Percentiles rank a stretch among this genome's conserved stretches.
phyloP scores from a whole-genome alignment of 371 early-diverging fungal genomes.

The Mucor plumbeus region DNA sequence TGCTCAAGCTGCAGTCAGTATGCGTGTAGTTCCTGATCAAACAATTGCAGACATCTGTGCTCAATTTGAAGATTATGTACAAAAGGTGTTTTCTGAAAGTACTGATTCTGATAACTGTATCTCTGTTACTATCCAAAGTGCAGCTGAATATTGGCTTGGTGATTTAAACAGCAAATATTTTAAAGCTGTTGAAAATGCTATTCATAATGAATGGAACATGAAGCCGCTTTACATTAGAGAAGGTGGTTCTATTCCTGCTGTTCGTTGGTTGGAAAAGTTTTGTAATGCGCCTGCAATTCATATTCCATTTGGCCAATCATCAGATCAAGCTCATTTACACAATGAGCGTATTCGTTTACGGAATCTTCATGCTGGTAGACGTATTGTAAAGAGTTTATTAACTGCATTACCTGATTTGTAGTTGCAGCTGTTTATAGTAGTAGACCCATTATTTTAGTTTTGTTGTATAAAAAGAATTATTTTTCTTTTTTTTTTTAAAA shows the following conservation, averaged over 20 bases:
- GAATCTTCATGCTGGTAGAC: constrained; percentile 72
- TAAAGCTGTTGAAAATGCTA: constrained; percentile 69
- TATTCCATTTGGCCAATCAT: constrained; percentile 83
- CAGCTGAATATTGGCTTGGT: constrained; percentile 85
- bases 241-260: constrained; percentile 85
- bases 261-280: constrained; percentile 80
- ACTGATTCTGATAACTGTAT: constrained; percentile 57
- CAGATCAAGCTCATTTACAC: constrained; percentile 83
- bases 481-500: no score
- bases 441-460: no score
- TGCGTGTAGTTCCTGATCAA: constrained; percentile 87
- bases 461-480: no score
- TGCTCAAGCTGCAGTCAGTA: constrained; percentile 75
- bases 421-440: background rate
- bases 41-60: constrained; percentile 62
- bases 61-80: constrained; percentile 61
- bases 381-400: constrained; percentile 60
- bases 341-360: constrained; percentile 78
- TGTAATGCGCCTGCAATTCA: constrained; percentile 76
- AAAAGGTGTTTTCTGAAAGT: constrained; percentile 54
- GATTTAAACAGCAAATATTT: constrained; percentile 72
- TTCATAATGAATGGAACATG: constrained; percentile 70
- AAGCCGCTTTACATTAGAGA: constrained; percentile 74
- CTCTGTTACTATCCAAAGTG: constrained; percentile 59
- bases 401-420: constrained; percentile 17